Evolutionary conservation across 306 rosid genomes (phyloP), one percentile per base, ranked within the genome.

Genomic region (Cyclanthera cordifolia): DNA sequence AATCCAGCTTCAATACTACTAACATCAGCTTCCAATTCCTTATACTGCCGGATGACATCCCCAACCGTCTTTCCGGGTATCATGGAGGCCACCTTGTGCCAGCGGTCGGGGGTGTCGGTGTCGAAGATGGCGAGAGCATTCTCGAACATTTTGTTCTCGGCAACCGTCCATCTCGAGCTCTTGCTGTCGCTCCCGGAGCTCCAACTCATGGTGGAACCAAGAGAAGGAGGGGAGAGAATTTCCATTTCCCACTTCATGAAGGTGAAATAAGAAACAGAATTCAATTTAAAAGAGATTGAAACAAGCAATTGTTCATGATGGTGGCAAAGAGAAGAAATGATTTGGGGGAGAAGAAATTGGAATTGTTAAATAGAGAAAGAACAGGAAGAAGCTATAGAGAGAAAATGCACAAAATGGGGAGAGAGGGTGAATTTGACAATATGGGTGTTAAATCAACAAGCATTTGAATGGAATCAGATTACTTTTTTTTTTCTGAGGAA

Each of bases 61-160:
- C 70, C 51, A 2, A 76, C 91, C 0, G 86, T 77, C 50, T 90
- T 93, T 14, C 99, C 99, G 0, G 96, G 96, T 19, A 90, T 85
- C 95, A 79, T 73, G 11, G 80, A 79, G 25, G 99, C 95, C 58
- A 93, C 96, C 53, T 79, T 81, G 28, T 75, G 77, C 99, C 96
- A 93, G 76, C 95, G 72, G 50, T 93, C 99, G 7, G 94, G 91
- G 0, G 87, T 79, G 25, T 93, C 95, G 76, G 82, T 83, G 25
- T 88, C 96, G 73, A 71, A 75, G 59, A 90, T 73, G 0, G 99
- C 99, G 56, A 93, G 84, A 46, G 99, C 96, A 78, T 90, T 90
- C 47, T 93, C 99, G 55, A 93, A 93, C 53, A 79, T 12, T 39
- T 93, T 93, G 87, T 93, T 93, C 88, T 93, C 98, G 2, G 82